Evolutionary conservation across 1,284 basidiomycete genomes (phyloP), one percentile per base, ranked within the genome.

Genomic region (Phylloporus sp.): DNA sequence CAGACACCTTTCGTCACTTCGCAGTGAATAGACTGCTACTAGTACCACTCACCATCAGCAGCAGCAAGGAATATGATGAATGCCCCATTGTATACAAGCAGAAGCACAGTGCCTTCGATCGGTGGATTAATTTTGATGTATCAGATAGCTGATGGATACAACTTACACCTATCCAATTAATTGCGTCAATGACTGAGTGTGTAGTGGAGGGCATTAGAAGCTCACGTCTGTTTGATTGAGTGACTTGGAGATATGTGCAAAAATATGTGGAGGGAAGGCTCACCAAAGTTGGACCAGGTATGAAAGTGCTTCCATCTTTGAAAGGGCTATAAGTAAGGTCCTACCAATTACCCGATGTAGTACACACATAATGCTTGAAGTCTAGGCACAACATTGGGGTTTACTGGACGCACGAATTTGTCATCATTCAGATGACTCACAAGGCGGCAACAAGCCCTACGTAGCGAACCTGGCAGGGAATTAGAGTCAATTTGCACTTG

Each of bases 41-140:
- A 17, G 3, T 7, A 4, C 4, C 28, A 74, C 70, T 67, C 47
- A 71, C 72, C 49, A 26, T 71, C 66, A 2, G 69, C 58, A 17
- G 64, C 63, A 46, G 63, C 64, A 37, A 74, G 66, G 32, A 69
- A 71, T 44, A 69, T 3, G 18, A 52, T 18, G 31, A 69, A 74
- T n/a, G 17, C 49, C 31, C 53, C 61, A 4, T 11, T 3, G 7
- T 12, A 15, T 31, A 46, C 4, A 12, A 70, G 15, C 22, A 60
- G 7, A 18, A 71, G 42, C 11, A 57, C 58, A 3, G 54, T 67
- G 37, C 70, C 70, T 71, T 62, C 26, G 4, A 53, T 54, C 11
- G 18, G 39, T 28, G 26, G 26, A 24, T 60, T 20, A 31, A 29
- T 42, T 10, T 37, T 28, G 13, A 22, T 13, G n/a, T 18, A 1